Base-by-base conservation (phyloP, 352 stramenopile genomes). In the Phytopythium sindhum region DNA sequence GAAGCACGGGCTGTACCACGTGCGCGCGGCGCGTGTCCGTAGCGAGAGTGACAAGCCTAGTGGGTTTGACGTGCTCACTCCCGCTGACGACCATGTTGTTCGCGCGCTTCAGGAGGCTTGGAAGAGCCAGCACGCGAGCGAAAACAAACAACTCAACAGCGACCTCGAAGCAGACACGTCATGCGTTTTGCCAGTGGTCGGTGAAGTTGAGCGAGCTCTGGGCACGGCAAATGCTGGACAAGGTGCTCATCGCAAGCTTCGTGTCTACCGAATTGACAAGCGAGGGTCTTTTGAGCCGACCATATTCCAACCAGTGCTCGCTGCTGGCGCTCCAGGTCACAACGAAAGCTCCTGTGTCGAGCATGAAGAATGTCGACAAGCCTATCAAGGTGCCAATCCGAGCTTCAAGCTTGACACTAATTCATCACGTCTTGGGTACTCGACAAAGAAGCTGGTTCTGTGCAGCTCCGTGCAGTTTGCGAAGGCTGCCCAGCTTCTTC, bases 1-100 rank as follows among this genome's bases (percentile, higher is more conserved):
- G 39, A 82, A 73, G 64, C 66, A 66, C 33, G 54, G 61, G 19
- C 73, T 51, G 35, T 85, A 83, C 66, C 67, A 55, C n/a, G 59
- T 83, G 12, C 31, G 17, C 24, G 67, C 60, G 58, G 61, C 55
- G 52, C 42, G 61, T 19, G 21, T 72, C 47, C 41, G 41, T 15
- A 63, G 53, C 42, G 57, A 63, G 24, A 37, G 45, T 57, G 12
- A 2, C 19, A 23, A 12, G 37, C 15, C 35, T 44, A 10, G 47
- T 23, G 65, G 44, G 5, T 51, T 66, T 29, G 61, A 72, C 61
- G 50, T 66, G 57, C 48, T 41, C n/a, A 54, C 63, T 19, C 23
- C 73, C 37, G 12, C 63, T 14, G n/a, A 60, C 14, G 26, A 24
- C 54, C 15, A 17, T 17, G 37, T 21, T 67, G 60, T 33, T 60